phyloP scores from a whole-genome alignment of 2,329 filamentous ascomycete species.

The Davidsoniella australis region DNA sequence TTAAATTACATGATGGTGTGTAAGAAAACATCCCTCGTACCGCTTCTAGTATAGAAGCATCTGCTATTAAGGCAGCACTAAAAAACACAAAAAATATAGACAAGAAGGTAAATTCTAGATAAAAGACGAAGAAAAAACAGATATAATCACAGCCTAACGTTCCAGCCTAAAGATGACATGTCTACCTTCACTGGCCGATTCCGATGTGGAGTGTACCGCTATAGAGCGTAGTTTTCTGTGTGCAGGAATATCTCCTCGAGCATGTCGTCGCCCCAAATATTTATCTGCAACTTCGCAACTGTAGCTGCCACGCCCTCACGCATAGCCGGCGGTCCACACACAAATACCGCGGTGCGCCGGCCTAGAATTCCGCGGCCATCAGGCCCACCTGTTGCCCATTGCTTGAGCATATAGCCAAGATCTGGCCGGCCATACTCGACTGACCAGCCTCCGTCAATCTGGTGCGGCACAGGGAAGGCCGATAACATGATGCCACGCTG shows the following conservation, averaged over 20 bases:
- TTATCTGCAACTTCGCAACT: constrained; percentile 64
- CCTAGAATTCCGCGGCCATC: constrained; percentile 57
- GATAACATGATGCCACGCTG: constrained; percentile 84
- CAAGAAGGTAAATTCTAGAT: background rate
- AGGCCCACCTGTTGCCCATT: constrained; percentile 57
- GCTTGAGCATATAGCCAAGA: constrained; percentile 68
- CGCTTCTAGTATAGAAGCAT: too few species aligned
- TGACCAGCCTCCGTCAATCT: constrained; percentile 66
- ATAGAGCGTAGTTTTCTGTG: constrained; percentile 88
- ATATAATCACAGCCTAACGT: background rate
- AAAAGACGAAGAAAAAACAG: background rate
- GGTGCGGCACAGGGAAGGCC: constrained; percentile 55
- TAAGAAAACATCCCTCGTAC: too few species aligned
- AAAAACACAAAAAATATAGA: background rate
- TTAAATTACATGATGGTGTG: too few species aligned
- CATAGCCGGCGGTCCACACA: constrained; percentile 81
- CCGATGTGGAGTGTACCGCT: constrained; percentile 16
- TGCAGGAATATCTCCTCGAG: constrained; percentile 87
- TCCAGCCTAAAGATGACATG: too few species aligned
- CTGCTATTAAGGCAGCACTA: background rate
- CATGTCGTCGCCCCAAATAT: constrained; percentile 62
- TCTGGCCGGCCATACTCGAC: constrained; percentile 87
- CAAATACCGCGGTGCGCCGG: constrained; percentile 70
- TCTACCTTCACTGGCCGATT: background rate
- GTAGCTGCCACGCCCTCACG: constrained; percentile 73